Conservation (phyloP, 2,329 filamentous ascomycete species). For the Fusarium sp. region DNA sequence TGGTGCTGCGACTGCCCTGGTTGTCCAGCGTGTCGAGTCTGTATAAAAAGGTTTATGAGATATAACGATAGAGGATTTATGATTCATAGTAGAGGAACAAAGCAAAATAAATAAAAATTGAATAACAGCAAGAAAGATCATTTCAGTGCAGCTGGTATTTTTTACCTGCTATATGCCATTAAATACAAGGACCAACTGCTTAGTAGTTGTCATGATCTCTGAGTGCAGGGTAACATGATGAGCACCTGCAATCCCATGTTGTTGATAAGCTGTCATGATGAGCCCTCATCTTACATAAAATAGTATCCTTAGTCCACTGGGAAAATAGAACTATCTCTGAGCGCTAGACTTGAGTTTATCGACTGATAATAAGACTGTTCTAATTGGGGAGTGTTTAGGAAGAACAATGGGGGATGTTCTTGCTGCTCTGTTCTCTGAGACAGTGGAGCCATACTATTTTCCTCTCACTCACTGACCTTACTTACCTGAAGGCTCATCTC, state of each 20-base stretch:
- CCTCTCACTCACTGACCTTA: background rate
- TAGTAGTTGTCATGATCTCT: background rate
- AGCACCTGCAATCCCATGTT: background rate
- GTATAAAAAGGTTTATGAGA: slow-evolving; percentile 52
- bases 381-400: background rate
- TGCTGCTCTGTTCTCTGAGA: background rate
- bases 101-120: background rate
- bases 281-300: background rate
- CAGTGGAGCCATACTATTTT: slow-evolving; percentile 40
- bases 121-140: background rate
- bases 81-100: background rate
- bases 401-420: background rate
- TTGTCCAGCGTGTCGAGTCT: slow-evolving; percentile 83
- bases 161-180: background rate
- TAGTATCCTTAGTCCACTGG: background rate
- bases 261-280: background rate
- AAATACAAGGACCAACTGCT: background rate
- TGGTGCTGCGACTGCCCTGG: slow-evolving; percentile 89
- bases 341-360: background rate
- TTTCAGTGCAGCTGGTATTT: background rate
- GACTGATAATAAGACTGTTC: background rate
- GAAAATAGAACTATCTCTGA: background rate
- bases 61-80: background rate
- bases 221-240: background rate
- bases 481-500: background rate